phyloP scores from a whole-genome alignment of 768 basidiomycete genomes.

The Cystofilobasidium macerans region DNA sequence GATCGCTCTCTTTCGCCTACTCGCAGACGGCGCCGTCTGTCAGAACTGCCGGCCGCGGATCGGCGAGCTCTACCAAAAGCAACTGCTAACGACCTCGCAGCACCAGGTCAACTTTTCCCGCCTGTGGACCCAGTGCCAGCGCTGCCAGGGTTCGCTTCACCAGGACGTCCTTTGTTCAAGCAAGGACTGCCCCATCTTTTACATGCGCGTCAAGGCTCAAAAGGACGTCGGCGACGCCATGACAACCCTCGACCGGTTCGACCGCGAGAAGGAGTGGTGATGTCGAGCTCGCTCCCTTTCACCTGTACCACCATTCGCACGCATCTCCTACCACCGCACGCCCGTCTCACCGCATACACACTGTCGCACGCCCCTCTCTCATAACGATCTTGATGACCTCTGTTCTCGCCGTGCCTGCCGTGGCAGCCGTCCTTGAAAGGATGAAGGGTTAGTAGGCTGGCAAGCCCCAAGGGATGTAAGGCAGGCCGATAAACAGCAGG shows the following conservation, averaged over 20 bases:
- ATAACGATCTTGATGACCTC: no score
- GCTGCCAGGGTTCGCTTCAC: constrained; percentile 96
- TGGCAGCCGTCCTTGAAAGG: no score
- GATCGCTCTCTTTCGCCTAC: neutral
- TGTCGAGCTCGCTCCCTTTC: no score
- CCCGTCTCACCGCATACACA: no score
- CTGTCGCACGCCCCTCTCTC: no score
- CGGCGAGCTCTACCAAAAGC: constrained; percentile 86
- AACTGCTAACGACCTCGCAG: constrained; percentile 57
- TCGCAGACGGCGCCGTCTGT: constrained; percentile 78
- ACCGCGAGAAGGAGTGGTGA: constrained; percentile 40
- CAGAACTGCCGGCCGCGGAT: constrained; percentile 78
- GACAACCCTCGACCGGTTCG: constrained; percentile 70
- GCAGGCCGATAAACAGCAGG: no score
- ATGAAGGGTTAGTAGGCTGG: no score
- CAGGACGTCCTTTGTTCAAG: constrained; percentile 97
- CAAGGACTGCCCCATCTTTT: constrained; percentile 97
- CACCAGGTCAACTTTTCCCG: constrained; percentile 85
- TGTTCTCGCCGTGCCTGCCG: no score
- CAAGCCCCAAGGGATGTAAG: no score
- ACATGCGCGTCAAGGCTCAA: constrained; percentile 95
- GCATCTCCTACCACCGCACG: no score
- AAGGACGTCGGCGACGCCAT: constrained; percentile 89
- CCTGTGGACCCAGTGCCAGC: constrained; percentile 96
- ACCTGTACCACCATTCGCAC: no score